phyloP scores from a whole-genome alignment of 169 alveolate genomes.

The Toxoplasma gondii region DNA sequence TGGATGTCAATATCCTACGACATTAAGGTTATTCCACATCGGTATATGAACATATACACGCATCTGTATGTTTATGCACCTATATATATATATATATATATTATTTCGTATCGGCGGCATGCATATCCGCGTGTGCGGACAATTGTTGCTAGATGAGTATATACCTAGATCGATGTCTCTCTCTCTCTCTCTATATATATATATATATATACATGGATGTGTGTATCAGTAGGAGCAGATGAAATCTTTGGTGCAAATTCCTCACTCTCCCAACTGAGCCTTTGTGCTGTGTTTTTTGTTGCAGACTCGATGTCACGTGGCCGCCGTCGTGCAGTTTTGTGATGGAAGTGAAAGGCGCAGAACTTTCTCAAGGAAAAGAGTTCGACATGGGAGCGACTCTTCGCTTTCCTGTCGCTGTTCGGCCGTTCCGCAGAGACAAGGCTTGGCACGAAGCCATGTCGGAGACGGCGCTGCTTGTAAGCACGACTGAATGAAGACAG shows the following conservation, averaged over 20 bases:
- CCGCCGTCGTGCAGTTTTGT: constrained; percentile 39
- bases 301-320: constrained; percentile 46
- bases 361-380: background rate
- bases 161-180: too few relatives aligned
- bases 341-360: constrained; percentile 22
- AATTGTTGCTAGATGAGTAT: too few relatives aligned
- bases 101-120: too few relatives aligned
- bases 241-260: background rate
- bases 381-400: constrained; percentile 24
- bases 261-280: background rate
- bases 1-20: too few relatives aligned
- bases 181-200: too few relatives aligned
- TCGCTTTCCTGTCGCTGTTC: constrained; percentile 27
- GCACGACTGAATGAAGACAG: too few relatives aligned
- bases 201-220: too few relatives aligned
- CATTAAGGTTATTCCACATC: too few relatives aligned
- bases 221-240: background rate
- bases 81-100: too few relatives aligned
- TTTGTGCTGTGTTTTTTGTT: background rate
- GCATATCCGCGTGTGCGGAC: too few relatives aligned
- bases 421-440: constrained; percentile 21
- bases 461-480: background rate
- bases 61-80: too few relatives aligned
- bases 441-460: constrained; percentile 47
- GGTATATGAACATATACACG: too few relatives aligned